Evolutionary conservation across 1,284 basidiomycete species (phyloP).

Genomic region (Hymenochaete sp.): DNA sequence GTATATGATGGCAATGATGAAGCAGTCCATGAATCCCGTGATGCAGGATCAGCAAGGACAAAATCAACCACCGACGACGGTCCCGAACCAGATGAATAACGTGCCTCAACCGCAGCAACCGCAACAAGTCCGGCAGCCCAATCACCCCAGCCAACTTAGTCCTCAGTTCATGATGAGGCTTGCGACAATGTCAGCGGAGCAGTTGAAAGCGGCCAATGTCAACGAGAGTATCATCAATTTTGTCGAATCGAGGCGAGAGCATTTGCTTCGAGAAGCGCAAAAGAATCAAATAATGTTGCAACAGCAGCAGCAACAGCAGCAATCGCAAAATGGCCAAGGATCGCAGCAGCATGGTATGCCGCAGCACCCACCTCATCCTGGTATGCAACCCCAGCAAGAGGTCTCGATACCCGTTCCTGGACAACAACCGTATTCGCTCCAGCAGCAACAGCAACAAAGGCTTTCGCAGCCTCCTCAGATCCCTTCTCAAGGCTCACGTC

Average conservation of each 20-base stretch:
- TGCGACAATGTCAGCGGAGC: constrained; percentile 35
- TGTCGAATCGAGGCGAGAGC: constrained; percentile 44
- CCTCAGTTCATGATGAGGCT: constrained; percentile 23
- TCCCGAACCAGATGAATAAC: constrained; percentile 2
- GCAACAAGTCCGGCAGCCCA: constrained; percentile 15
- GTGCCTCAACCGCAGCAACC: constrained; percentile 3
- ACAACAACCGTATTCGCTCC: too few relatives aligned
- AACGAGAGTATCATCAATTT: constrained; percentile 42
- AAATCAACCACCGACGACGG: not conserved
- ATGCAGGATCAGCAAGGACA: constrained; percentile 13
- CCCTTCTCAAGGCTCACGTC: not conserved
- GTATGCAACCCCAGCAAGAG: too few relatives aligned
- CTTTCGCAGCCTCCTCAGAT: not conserved
- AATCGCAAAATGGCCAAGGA: not conserved
- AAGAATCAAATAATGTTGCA: not conserved
- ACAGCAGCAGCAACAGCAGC: constrained; percentile 6
- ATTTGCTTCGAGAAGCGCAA: constrained; percentile 19
- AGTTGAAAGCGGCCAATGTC: constrained; percentile 46
- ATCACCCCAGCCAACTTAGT: constrained; percentile 13
- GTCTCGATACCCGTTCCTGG: not conserved
- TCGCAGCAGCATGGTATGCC: not conserved
- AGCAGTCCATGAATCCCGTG: constrained; percentile 18
- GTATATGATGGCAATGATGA: constrained; percentile 30
- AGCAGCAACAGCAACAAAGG: not conserved
- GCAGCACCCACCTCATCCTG: not conserved